Percentiles rank a stretch among this genome's conserved stretches.
These are phyloP conservation scores for Bromus sterilis DNA, from an alignment of 176 grass and related monocot species.

Conservation along the genomic window DNA sequence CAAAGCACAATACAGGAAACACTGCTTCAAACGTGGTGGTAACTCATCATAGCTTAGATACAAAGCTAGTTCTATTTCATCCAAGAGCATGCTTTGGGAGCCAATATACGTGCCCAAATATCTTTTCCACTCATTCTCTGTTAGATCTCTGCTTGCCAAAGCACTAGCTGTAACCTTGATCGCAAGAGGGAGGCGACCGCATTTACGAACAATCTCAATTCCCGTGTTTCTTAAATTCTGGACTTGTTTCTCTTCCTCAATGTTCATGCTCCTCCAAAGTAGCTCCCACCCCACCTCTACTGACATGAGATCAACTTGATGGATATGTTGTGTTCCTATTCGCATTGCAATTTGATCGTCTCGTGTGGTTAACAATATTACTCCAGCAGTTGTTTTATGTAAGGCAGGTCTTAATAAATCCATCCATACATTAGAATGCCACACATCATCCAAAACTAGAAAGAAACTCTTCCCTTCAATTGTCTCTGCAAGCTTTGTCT, in stretches of 20 bases:
- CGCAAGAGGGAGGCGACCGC: constrained; percentile 36
- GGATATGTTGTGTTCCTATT: not conserved
- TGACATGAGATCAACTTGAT: constrained; percentile 26
- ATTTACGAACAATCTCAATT: constrained; percentile 16
- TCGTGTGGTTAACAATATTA: constrained; percentile 25
- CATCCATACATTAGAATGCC: constrained; percentile 9
- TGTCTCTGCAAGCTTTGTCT: not conserved
- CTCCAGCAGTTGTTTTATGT: not conserved
- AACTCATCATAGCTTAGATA: constrained; percentile 42
- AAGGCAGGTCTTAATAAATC: constrained; percentile 7
- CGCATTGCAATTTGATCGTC: not conserved
- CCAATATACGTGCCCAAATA: not conserved
- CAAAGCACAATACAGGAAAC: constrained; percentile 25
- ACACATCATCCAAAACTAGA: constrained; percentile 38
- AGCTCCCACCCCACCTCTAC: constrained; percentile 15
- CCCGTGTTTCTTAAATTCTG: not conserved
- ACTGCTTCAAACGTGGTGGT: constrained; percentile 12
- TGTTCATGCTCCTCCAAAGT: constrained; percentile 13
- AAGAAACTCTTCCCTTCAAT: constrained; percentile 9
- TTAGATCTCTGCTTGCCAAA: not conserved
- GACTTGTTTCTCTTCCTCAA: not conserved
- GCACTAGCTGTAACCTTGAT: constrained; percentile 8
- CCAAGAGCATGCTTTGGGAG: not conserved
- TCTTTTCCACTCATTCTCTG: constrained; percentile 15
- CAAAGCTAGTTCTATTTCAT: not conserved